Evolutionary conservation across 2,329 filamentous ascomycete genomes (phyloP).

Genomic region (Pseudogymnoascus sp.): DNA sequence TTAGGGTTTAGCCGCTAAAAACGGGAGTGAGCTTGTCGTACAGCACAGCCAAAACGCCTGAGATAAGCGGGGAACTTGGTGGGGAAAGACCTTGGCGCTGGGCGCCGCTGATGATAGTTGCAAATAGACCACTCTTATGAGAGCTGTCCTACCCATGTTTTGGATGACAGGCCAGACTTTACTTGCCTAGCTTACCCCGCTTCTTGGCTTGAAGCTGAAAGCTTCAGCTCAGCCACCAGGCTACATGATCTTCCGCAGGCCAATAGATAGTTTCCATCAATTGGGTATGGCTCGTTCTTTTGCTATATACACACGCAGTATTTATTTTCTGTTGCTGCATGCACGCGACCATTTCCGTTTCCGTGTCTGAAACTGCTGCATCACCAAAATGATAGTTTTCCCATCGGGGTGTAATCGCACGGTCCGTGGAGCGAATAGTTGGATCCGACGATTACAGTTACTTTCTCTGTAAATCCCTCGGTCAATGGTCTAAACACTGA

Average conservation of each 20-base stretch:
- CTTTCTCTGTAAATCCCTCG: background rate
- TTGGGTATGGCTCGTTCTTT: background rate
- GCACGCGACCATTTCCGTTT: background rate
- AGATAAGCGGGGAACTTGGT: background rate
- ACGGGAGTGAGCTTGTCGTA: background rate
- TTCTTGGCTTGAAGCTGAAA: background rate
- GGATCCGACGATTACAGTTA: background rate
- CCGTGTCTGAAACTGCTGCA: background rate
- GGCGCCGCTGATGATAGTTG: background rate
- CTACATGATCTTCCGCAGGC: background rate
- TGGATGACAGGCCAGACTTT: background rate
- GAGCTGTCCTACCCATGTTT: background rate
- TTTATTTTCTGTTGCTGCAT: background rate
- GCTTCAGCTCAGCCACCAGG: background rate
- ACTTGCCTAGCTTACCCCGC: background rate
- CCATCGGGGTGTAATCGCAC: background rate
- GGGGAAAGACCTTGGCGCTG: background rate
- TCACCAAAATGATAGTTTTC: background rate
- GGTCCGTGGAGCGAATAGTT: background rate
- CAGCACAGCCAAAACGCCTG: background rate
- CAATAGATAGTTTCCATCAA: background rate
- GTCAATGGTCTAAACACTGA: background rate
- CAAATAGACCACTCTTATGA: background rate
- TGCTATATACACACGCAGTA: no score
- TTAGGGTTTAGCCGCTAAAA: background rate